phyloP scores from a whole-genome alignment of 345 rosid species.

The Bruguiera gymnorhiza region DNA sequence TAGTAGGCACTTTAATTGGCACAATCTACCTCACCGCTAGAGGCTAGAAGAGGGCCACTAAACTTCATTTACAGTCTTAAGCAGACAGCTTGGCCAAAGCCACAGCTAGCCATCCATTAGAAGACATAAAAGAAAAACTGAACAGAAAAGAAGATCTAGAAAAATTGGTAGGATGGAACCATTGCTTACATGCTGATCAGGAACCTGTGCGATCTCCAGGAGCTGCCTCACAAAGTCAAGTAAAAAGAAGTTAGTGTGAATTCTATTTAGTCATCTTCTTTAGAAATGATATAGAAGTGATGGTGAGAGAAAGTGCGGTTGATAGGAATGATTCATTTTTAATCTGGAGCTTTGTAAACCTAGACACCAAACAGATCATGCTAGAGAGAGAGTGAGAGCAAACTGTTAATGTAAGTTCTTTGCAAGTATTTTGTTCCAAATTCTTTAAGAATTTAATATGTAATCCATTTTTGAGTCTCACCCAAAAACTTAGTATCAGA shows the following conservation, averaged over 20 bases:
- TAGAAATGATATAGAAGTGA: not conserved
- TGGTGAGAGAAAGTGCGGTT: not conserved
- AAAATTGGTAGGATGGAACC: constrained; percentile 2
- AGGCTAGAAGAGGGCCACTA: not conserved
- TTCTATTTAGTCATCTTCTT: not conserved
- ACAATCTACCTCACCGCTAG: not conserved
- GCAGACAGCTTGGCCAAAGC: not conserved
- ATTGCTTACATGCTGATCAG: constrained; percentile 83
- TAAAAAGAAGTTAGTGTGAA: not conserved
- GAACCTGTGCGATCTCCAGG: constrained; percentile 96
- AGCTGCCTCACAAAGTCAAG: constrained; percentile 52
- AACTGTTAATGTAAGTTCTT: too few species aligned
- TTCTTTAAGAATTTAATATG: too few species aligned
- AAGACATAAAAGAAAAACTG: not conserved
- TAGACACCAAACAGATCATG: too few species aligned
- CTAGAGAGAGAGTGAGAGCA: too few species aligned
- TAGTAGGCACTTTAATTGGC: not conserved
- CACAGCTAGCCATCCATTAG: not conserved
- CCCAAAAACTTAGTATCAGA: too few species aligned
- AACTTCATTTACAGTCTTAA: not conserved
- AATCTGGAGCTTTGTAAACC: too few species aligned
- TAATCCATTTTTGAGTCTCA: too few species aligned
- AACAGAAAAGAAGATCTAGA: not conserved
- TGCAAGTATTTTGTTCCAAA: too few species aligned
- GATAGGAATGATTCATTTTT: too few species aligned